phyloP scores from a whole-genome alignment of 805 yeast species.

The Candida berthetii region DNA sequence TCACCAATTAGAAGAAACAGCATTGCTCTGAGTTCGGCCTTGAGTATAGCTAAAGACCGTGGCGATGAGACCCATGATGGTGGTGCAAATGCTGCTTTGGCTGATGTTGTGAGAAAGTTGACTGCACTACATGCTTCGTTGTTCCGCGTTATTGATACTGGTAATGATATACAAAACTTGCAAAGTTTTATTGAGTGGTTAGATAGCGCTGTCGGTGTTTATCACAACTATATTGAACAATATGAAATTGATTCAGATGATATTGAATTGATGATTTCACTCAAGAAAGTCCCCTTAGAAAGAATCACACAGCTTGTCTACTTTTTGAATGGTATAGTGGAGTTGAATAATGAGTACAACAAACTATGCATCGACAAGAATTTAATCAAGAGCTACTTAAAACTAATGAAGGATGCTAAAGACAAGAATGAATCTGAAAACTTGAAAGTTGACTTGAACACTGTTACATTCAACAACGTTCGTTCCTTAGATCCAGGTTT shows the following conservation, averaged over 20 bases:
- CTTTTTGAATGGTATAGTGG: not conserved
- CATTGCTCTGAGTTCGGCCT: not conserved
- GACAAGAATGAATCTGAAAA: constrained; percentile 16
- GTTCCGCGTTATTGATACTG: constrained; percentile 1
- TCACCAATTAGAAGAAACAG: constrained; percentile 3
- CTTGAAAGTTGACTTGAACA: constrained; percentile 10
- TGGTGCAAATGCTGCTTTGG: not conserved
- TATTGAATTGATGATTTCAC: constrained; percentile 4
- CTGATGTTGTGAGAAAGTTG: not conserved
- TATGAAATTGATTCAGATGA: constrained; percentile 4
- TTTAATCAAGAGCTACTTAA: not conserved
- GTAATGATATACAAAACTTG: constrained; percentile 1
- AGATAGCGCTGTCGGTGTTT: constrained; percentile 1
- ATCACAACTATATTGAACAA: constrained; percentile 4
- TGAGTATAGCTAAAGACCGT: not conserved
- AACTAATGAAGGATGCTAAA: constrained; percentile 7
- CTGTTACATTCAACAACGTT: constrained; percentile 12
- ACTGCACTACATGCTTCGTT: constrained; percentile 6
- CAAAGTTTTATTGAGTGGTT: constrained; percentile 4
- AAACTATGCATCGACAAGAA: not conserved
- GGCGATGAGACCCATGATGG: not conserved
- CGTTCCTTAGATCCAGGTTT: constrained; percentile 5
- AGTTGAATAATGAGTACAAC: not conserved
- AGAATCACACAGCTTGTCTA: constrained; percentile 6
- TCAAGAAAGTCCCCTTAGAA: constrained; percentile 5